Evolutionary conservation across 768 basidiomycete genomes (phyloP), one percentile per base, ranked within the genome.

Genomic region (Ramaria rubella): DNA sequence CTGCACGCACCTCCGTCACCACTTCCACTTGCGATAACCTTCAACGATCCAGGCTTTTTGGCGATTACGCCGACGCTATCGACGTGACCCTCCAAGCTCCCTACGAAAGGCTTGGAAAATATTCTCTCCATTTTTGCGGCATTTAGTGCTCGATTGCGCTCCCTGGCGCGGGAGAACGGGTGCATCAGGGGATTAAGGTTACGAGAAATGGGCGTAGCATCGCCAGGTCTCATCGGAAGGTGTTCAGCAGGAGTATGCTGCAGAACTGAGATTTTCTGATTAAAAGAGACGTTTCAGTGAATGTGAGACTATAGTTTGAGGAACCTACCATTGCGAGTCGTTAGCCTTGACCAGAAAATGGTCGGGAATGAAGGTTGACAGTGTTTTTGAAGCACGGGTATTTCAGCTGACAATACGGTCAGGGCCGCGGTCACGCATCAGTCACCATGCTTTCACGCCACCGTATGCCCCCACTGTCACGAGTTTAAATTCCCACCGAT

Each of bases 1-100:
- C n/a, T n/a, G n/a, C n/a, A n/a, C n/a, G n/a, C 61, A 92, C 90
- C 90, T 74, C 96, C 96, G 68, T 98, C 94, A 80, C 94, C 97
- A 62, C 90, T 90, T 21, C 90, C 94, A 65, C 92, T 95, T 0
- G 90, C 94, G 19, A 97, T 78, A 26, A 83, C 77, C 17, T 82
- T 83, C 23, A 96, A 73, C 1, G 87, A 81, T 17, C 83, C 81
- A 19, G 85, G 83, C 60, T 83, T 86, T 62, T 81, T 84, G 15
- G 80, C 80, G 58, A 97, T 72, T 19, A 84, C 82, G 71, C 96
- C 94, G n/a, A 97, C 86, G 17, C 93, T 92, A 67, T 97, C 94
- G 36, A 88, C 77, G 69, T 98, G 96, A 1, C 96, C 96, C 59
- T 96, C 94, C 49, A 99, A 68, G 52, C 83, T 79, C 34, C 82